Evolutionary conservation across 2,329 filamentous ascomycete genomes (phyloP), one percentile per base, ranked within the genome.

Genomic region (Colletotrichum gloeosporioides): DNA sequence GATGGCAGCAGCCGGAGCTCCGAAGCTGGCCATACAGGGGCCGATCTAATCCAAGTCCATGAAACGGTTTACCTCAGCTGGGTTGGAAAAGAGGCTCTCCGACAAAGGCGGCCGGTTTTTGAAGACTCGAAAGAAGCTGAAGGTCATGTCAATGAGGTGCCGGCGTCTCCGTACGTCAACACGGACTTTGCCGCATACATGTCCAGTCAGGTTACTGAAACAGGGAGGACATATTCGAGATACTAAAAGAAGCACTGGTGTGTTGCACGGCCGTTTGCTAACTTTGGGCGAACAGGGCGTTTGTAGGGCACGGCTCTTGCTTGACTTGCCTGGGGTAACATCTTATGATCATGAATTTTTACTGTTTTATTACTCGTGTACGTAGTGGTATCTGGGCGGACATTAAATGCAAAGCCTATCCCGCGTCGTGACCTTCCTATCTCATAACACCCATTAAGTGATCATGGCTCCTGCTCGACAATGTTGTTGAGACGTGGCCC

Each of bases 401-500:
- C 69, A 69, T 61, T 57, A 53, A 34, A 61, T n/a, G 15, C 32
- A 29, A 32, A 10, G 6, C 27, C 57, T 34, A 8, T 57, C 18
- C 32, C 32, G 32, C 44, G 34, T 71, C 59, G 22, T 29, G 25
- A 65, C 32, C 49, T 63, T 55, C 62, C 5, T 32, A 49, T 34
- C 22, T 76, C 64, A 69, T 69, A 22, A 55, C 25, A n/a, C 27
- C 71, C 65, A 31, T 36, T 15, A 9, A n/a, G 49, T 18, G 22
- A 18, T 80, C 71, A 86, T 59, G 86, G 84, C 71, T 87, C 85
- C 59, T 87, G 85, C 69, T 86, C 82, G 16, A 81, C 80, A 57
- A 87, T 86, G 49, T 82, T 83, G 57, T 86, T 83, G 39, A 88
- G 78, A 25, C 86, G 80, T 7, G 84, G 84, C 65, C 86, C 83